Percentiles rank a stretch among this genome's conserved stretches.
These are phyloP conservation scores for Penicillium sclerotiorum DNA, from an alignment of 2,329 filamentous ascomycete genomes.

Conservation along the genomic window DNA sequence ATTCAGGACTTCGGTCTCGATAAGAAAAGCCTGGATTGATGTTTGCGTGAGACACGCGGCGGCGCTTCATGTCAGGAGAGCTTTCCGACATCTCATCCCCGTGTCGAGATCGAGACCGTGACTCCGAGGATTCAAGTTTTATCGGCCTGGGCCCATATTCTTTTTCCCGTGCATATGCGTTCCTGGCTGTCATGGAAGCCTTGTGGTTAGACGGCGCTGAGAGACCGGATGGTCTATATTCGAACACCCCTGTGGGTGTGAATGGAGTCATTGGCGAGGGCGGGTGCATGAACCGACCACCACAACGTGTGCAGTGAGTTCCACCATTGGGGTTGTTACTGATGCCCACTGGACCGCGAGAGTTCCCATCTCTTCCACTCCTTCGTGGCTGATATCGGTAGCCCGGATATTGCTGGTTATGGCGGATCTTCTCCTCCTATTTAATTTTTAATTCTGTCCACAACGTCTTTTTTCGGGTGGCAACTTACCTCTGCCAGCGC, in stretches of 20 bases:
- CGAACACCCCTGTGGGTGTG: conserved; percentile 33
- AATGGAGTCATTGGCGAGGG: conserved; percentile 46
- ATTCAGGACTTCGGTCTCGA: conserved; percentile 39
- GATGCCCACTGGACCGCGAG: conserved; percentile 38
- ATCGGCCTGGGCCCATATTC: conserved; percentile 20
- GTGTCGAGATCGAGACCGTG: background rate
- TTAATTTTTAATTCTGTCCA: background rate
- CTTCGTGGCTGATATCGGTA: conserved; percentile 92
- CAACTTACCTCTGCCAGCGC: conserved; percentile 72
- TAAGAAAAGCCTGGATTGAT: conserved; percentile 42
- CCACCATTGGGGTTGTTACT: conserved; percentile 41
- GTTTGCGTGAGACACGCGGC: conserved; percentile 54
- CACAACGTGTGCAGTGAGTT: conserved; percentile 47
- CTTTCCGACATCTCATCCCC: conserved; percentile 34
- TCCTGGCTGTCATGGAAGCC: conserved; percentile 20
- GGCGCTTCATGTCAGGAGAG: conserved; percentile 63
- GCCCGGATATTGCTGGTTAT: conserved; percentile 86
- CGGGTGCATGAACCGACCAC: conserved; percentile 52
- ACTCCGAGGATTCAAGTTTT: background rate
- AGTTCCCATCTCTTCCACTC: conserved; percentile 57
- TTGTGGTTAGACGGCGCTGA: conserved; percentile 30
- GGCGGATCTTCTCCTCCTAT: conserved; percentile 83
- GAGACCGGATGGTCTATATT: conserved; percentile 28
- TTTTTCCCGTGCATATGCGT: conserved; percentile 26
- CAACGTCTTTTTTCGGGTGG: background rate